Evolutionary conservation across 2,329 filamentous ascomycete species (phyloP), one percentile per base, ranked within the genome.

Genomic region (Aspergillus brunneoviolaceus): DNA sequence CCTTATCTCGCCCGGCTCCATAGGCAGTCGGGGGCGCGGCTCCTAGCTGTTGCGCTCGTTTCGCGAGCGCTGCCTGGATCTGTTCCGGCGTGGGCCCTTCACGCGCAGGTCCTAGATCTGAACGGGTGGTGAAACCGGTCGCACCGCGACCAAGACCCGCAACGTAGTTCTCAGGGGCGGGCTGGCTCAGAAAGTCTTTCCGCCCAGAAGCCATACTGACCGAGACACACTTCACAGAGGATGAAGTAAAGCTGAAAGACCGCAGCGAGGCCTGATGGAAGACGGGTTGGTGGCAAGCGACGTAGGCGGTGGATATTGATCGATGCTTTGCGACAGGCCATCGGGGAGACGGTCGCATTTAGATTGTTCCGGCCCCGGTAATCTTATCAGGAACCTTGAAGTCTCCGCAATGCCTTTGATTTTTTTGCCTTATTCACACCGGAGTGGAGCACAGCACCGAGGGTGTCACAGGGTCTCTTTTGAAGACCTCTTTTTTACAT

Each of bases 31-130:
- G 87, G 25, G 87, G 83, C n/a, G 87, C 85, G 63, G 86, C 85
- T 50, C 88, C 89, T 0, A 98, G 85, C 72, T 91, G 87, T 59
- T 91, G 90, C 7, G 95, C 94, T 69, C 96, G 89, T 78, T 97
- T 97, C 52, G 93, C 93, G 68, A 99, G 89, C 63, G 92, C 93
- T 76, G 96, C 95, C 77, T 98, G 97, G 79, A 99, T 97, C 79
- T 98, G 94, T 74, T 99, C 95, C 70, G 97, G 94, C 62, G 91
- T 96, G 52, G 95, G 95, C 16, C 95, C 95, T 80, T 97, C 94
- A 70, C 94, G 87, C 60, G 94, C 94, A 54, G 96, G 95, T 60
- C 96, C 95, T 60, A 99, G 83, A 84, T 99, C 95, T 59, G 94
- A 98, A 71, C 96, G 88, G 47, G 95, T 99, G 16, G 95, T 98